Percentiles rank a stretch among this genome's conserved stretches.
Conservation (phyloP, 345 rosid genomes). For the Brassica juncea region DNA sequence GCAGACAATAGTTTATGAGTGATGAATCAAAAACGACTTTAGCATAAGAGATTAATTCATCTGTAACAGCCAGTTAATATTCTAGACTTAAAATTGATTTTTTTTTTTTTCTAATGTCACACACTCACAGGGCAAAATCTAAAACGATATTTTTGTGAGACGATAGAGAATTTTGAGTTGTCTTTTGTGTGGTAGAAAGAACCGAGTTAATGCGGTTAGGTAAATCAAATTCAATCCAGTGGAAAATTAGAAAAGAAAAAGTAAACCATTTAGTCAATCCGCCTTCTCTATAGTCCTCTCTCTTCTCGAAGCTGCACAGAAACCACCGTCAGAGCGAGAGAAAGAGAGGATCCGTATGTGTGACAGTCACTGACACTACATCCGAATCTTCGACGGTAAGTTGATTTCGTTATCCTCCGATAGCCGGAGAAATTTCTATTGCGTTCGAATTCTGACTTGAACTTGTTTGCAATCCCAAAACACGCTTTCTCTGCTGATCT, state of each 20-base stretch:
- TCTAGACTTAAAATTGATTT: no score
- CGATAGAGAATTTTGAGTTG: no score
- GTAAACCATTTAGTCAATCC: constrained; percentile 28
- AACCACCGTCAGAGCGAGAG: constrained; percentile 25
- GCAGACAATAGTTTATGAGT: no score
- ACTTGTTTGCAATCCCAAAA: constrained; percentile 12
- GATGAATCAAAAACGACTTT: no score
- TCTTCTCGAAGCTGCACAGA: constrained; percentile 31
- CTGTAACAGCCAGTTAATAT: no score
- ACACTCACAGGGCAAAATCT: no score
- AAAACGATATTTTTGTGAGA: no score
- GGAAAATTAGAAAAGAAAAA: neutral
- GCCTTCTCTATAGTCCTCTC: constrained; percentile 27
- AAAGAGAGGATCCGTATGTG: constrained; percentile 31
- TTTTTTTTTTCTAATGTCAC: no score
- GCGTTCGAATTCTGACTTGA: constrained; percentile 20
- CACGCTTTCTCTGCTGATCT: constrained; percentile 14
- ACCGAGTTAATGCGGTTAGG: neutral
- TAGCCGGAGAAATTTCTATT: neutral
- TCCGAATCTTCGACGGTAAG: constrained; percentile 34
- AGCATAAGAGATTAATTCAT: no score
- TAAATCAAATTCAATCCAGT: neutral
- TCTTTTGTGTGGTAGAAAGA: neutral
- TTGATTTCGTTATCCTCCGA: constrained; percentile 18
- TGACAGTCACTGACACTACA: constrained; percentile 2